Conservation (phyloP, 805 yeast species). For the Torulaspora quercuum region DNA sequence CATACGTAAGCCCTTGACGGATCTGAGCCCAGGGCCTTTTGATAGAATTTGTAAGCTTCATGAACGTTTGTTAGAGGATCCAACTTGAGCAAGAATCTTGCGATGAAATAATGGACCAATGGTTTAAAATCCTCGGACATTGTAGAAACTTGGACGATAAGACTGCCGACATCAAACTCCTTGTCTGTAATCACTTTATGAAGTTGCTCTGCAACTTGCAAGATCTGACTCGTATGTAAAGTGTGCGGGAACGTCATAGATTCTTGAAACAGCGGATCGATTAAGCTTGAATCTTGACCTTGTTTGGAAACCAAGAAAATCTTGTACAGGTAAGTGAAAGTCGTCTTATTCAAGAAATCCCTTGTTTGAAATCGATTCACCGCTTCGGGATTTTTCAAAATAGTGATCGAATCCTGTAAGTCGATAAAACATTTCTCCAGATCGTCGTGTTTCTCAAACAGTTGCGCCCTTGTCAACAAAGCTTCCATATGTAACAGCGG, state of each 20-base stretch:
- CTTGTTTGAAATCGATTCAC: conserved; percentile 8
- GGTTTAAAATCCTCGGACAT: conserved; percentile 11
- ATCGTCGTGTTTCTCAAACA: conserved; percentile 19
- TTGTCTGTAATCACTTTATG: conserved; percentile 13
- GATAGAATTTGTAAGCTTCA: conserved; percentile 23
- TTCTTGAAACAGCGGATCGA: conserved; percentile 2
- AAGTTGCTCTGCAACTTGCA: conserved; percentile 10
- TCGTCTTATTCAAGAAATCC: conserved; percentile 17
- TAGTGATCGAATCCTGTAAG: conserved; percentile 13
- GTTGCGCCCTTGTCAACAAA: conserved; percentile 24
- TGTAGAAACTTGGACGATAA: conserved; percentile 12
- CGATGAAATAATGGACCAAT: conserved; percentile 19
- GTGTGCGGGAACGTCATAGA: conserved; percentile 15
- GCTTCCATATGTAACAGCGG: conserved; percentile 20
- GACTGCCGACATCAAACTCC: conserved; percentile 6
- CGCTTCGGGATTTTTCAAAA: conserved; percentile 14
- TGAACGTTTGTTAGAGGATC: conserved; percentile 16
- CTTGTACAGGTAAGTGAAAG: conserved; percentile 18
- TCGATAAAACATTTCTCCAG: conserved; percentile 16
- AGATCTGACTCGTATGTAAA: conserved; percentile 12
- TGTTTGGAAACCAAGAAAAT: conserved; percentile 12
- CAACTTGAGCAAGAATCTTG: conserved; percentile 16
- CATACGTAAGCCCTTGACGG: conserved; percentile 50
- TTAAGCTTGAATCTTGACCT: background rate
- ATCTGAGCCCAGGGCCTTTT: conserved; percentile 18